phyloP scores from a whole-genome alignment of 2,329 filamentous ascomycete species.

The Byssochlamys sp. region DNA sequence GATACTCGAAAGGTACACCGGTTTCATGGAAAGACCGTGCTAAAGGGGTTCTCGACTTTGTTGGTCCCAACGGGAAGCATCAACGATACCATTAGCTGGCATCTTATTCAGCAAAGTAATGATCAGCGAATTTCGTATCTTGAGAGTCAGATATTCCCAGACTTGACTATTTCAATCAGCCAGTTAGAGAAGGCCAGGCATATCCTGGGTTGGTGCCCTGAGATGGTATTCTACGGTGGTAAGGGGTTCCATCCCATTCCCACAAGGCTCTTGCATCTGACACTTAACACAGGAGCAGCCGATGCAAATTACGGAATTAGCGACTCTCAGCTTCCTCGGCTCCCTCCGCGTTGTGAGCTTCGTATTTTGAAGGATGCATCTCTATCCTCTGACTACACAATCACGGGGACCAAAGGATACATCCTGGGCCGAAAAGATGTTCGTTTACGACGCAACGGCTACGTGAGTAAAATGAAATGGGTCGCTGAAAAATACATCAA shows the following conservation, averaged over 20 bases:
- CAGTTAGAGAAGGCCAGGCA: slow-evolving; percentile 13
- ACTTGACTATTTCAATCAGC: neutral
- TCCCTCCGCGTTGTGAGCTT: too few relatives aligned
- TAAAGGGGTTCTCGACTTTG: slow-evolving; percentile 30
- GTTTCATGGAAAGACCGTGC: slow-evolving; percentile 18
- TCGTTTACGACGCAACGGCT: slow-evolving; percentile 6
- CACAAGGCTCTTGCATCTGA: too few relatives aligned
- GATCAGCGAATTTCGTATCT: slow-evolving; percentile 19
- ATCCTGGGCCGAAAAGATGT: too few relatives aligned
- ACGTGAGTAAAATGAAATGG: slow-evolving; percentile 18
- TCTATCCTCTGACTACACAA: too few relatives aligned
- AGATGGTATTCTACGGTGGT: slow-evolving; percentile 9
- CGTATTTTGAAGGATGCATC: too few relatives aligned
- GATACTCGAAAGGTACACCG: too few relatives aligned
- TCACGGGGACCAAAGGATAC: too few relatives aligned
- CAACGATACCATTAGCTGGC: slow-evolving; percentile 19
- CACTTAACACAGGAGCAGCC: slow-evolving; percentile 11
- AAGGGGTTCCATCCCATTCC: too few relatives aligned
- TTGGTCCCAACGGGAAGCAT: slow-evolving; percentile 15
- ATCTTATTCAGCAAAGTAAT: slow-evolving; percentile 14
- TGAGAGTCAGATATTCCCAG: slow-evolving; percentile 1
- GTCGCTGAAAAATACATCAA: slow-evolving; percentile 18
- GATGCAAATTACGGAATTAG: slow-evolving; percentile 8
- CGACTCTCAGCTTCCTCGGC: too few relatives aligned
- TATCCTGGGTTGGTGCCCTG: slow-evolving; percentile 26